A percentile compares a stretch with the other conserved stretches of the same genome.
phyloP scores from a whole-genome alignment of 2,329 filamentous ascomycete species.

The Ophiostoma quercus region DNA sequence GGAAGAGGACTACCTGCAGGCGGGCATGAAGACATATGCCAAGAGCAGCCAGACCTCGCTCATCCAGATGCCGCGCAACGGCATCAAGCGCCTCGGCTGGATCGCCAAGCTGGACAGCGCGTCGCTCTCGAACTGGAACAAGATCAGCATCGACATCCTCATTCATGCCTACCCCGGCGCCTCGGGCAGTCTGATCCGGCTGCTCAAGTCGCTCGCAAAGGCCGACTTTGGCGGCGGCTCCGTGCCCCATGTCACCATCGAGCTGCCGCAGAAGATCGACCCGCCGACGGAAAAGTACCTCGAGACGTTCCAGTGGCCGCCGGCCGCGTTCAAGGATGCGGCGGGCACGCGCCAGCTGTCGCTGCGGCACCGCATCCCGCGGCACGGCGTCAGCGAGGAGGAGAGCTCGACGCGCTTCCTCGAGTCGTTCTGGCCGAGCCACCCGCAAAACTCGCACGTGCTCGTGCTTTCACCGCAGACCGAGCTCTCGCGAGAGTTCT shows the following conservation, averaged over 20 bases:
- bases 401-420: slow-evolving; percentile 71
- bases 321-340: slow-evolving; percentile 37
- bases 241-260: slow-evolving; percentile 73
- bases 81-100: slow-evolving; percentile 65
- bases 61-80: slow-evolving; percentile 66
- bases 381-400: slow-evolving; percentile 55
- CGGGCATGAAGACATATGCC: slow-evolving; percentile 53
- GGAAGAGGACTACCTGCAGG: slow-evolving; percentile 66
- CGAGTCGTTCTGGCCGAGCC: slow-evolving; percentile 79
- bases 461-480: slow-evolving; percentile 78
- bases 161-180: slow-evolving; percentile 68
- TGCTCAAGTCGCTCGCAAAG: slow-evolving; percentile 67
- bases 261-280: slow-evolving; percentile 70
- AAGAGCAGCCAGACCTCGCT: slow-evolving; percentile 52
- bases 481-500: slow-evolving; percentile 75
- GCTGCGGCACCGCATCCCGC: slow-evolving; percentile 67
- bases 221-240: slow-evolving; percentile 70
- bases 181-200: slow-evolving; percentile 67
- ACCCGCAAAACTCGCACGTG: slow-evolving; percentile 62
- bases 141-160: slow-evolving; percentile 72
- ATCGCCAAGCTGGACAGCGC: slow-evolving; percentile 69
- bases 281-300: slow-evolving; percentile 58
- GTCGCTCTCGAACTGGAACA: slow-evolving; percentile 71
- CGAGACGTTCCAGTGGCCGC: slow-evolving; percentile 62
- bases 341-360: slow-evolving; percentile 54